These are phyloP conservation scores for Backusella westeae DNA, from an alignment of 192 early-diverging fungal genomes.

Conservation along the genomic window DNA sequence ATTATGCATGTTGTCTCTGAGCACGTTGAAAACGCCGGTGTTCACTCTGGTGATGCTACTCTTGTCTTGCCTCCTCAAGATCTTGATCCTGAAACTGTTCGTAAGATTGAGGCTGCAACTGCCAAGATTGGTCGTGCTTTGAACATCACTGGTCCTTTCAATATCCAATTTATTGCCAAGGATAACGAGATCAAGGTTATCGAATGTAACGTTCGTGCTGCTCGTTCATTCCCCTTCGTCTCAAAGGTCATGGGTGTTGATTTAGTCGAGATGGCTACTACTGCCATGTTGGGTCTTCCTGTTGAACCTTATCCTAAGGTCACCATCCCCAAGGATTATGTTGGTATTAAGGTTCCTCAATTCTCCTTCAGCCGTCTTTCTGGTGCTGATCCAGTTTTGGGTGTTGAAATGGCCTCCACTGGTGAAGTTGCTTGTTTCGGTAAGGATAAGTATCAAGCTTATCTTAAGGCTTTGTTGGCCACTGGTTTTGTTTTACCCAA, in stretches of 20 bases:
- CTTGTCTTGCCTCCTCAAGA: slow-evolving; percentile 93
- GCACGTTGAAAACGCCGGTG: slow-evolving; percentile 98
- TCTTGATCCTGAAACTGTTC: slow-evolving; percentile 89
- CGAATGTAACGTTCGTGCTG: slow-evolving; percentile 97
- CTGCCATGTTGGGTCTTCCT: slow-evolving; percentile 85
- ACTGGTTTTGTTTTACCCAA: slow-evolving; percentile 91
- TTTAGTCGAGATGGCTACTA: slow-evolving; percentile 96
- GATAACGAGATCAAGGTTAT: slow-evolving; percentile 99
- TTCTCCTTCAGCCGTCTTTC: slow-evolving; percentile 95
- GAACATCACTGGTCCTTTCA: slow-evolving; percentile 95
- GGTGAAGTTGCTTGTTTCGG: slow-evolving; percentile 99
- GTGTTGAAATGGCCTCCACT: slow-evolving; percentile 99
- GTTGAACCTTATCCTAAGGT: slow-evolving; percentile 77
- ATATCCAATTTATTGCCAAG: slow-evolving; percentile 99
- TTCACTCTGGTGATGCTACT: slow-evolving; percentile 98
- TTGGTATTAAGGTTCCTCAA: slow-evolving; percentile 97
- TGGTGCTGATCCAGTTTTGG: slow-evolving; percentile 96
- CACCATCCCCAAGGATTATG: slow-evolving; percentile 76
- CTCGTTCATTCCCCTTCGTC: slow-evolving; percentile 96
- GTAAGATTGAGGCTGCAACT: slow-evolving; percentile 91
- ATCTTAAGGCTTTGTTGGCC: slow-evolving; percentile 92
- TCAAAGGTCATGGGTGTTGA: slow-evolving; percentile 97
- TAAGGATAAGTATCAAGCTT: slow-evolving; percentile 96
- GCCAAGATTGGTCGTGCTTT: slow-evolving; percentile 90
- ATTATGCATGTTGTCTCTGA: slow-evolving; percentile 94